Conservation (phyloP, 371 early-diverging fungal species). For the Mortierella sp. region DNA sequence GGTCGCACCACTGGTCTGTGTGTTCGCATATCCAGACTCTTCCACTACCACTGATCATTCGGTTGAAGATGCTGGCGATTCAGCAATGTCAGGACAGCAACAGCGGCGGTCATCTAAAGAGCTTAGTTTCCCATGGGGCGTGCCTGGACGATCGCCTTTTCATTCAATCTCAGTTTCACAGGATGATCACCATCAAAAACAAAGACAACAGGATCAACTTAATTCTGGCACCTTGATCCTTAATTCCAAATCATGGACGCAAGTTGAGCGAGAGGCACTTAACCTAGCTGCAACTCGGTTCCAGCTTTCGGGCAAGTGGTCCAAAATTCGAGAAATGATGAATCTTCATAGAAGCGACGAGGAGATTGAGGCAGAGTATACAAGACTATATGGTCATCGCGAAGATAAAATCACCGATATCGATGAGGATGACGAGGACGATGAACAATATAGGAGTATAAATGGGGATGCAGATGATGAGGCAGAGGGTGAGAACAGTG, state of each 20-base stretch:
- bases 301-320: conserved; percentile 32
- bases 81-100: background rate
- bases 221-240: conserved; percentile 14
- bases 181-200: background rate
- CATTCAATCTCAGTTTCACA: background rate
- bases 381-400: conserved; percentile 10
- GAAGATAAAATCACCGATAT: conserved; percentile 1
- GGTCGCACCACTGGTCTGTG: conserved; percentile 41
- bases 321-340: conserved; percentile 42
- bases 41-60: background rate
- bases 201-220: background rate
- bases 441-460: background rate
- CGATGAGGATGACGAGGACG: conserved; percentile 4
- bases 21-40: conserved; percentile 29
- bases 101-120: background rate
- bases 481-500: background rate
- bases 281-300: conserved; percentile 34
- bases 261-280: conserved; percentile 31
- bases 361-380: conserved; percentile 36
- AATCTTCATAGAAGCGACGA: conserved; percentile 36
- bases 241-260: conserved; percentile 28
- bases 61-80: background rate
- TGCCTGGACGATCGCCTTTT: background rate
- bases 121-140: conserved; percentile 9
- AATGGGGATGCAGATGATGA: conserved; percentile 30